Evolutionary conservation across 1,284 basidiomycete genomes (phyloP).

Genomic region (Tilletia setariae): DNA sequence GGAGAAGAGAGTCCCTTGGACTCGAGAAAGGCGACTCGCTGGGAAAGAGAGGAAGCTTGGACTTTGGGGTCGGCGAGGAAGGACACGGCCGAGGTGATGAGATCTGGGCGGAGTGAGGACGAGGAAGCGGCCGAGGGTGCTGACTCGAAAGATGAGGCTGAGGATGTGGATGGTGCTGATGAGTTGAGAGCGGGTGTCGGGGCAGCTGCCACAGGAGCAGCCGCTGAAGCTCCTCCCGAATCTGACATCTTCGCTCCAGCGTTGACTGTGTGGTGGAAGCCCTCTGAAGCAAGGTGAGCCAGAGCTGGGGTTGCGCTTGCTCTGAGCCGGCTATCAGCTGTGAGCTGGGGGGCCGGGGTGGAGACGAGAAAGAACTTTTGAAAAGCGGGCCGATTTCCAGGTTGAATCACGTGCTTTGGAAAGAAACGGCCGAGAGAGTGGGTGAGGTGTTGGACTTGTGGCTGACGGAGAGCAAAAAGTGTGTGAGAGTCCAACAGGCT

Average conservation of each 20-base stretch:
- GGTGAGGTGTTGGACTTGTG: too few relatives aligned
- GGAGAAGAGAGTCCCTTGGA: constrained; percentile 79
- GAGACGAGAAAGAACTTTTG: too few relatives aligned
- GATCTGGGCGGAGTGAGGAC: constrained; percentile 35
- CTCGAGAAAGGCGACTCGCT: constrained; percentile 87
- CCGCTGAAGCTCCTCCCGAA: not conserved
- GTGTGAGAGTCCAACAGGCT: too few relatives aligned
- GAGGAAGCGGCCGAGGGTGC: not conserved
- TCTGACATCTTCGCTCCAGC: not conserved
- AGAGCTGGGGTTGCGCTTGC: not conserved
- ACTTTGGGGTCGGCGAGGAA: constrained; percentile 59
- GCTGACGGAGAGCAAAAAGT: too few relatives aligned
- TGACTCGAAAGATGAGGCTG: not conserved
- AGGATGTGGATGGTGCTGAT: not conserved
- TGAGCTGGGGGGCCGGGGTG: too few relatives aligned
- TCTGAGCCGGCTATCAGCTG: too few relatives aligned
- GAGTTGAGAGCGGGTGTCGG: not conserved
- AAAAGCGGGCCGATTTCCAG: too few relatives aligned
- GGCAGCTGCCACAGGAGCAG: not conserved
- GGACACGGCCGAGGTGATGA: constrained; percentile 46
- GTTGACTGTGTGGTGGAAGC: not conserved
- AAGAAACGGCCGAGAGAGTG: too few relatives aligned
- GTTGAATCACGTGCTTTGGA: too few relatives aligned
- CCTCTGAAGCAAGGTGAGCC: not conserved
- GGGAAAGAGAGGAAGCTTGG: constrained; percentile 69